phyloP scores from a whole-genome alignment of 2,329 filamentous ascomycete species.

The Aureobasidium sp. region DNA sequence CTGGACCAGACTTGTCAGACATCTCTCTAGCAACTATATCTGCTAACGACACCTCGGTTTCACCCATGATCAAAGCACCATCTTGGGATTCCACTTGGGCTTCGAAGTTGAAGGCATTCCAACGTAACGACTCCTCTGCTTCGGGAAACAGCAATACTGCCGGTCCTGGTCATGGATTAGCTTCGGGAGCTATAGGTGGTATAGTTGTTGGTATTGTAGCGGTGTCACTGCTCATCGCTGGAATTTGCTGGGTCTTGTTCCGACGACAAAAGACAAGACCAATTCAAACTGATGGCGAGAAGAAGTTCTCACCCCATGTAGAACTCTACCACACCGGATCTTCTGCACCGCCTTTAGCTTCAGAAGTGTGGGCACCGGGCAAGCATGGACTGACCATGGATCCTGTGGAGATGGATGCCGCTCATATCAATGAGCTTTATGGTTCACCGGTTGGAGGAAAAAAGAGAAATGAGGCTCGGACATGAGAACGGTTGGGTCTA shows the following conservation, averaged over 20 bases:
- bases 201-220: constrained; percentile 13
- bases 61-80: constrained; percentile 6
- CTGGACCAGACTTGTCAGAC: not conserved
- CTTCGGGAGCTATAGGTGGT: constrained; percentile 26
- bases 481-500: no score
- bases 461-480: not conserved
- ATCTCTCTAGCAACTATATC: not conserved
- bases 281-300: not conserved
- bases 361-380: not conserved
- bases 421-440: not conserved
- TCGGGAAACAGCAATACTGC: not conserved
- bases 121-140: not conserved
- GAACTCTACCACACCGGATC: not conserved
- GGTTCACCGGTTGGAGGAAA: not conserved
- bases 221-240: not conserved
- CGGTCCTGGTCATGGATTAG: constrained; percentile 9
- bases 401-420: not conserved
- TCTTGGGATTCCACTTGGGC: not conserved
- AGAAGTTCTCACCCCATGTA: not conserved
- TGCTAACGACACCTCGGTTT: constrained; percentile 7
- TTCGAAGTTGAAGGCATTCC: not conserved
- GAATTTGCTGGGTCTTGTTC: not conserved
- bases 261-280: not conserved
- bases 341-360: not conserved
- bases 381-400: not conserved